Evolutionary conservation across 176 grass and related monocot species (phyloP), one percentile per base, ranked within the genome.

Genomic region (Guadua angustifolia): DNA sequence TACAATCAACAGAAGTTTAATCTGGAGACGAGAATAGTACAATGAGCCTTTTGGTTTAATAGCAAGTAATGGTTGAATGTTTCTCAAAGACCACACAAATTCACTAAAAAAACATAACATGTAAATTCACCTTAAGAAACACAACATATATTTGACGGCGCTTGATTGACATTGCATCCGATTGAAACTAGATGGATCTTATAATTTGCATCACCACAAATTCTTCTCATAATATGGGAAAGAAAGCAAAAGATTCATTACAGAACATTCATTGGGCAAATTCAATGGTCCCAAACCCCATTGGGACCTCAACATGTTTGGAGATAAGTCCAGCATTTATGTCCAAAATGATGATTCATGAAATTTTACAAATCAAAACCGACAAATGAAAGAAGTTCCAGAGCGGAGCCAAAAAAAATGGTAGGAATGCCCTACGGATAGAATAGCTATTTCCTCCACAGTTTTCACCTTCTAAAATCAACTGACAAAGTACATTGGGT

Each of bases 401-500:
- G 32, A 53, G 6, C 4, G n/a, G 47, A 36, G 65, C 49, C 66
- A 73, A 29, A 50, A n/a, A n/a, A 21, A 25, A 71, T 64, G 43
- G 24, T 51, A 56, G 5, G 39, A 75, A 51, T 49, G 4, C 6
- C 70, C 19, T 40, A 33, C 5, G 0, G 36, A 9, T 10, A 22
- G 35, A 22, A 45, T 44, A 36, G 33, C 39, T 47, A 67, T 60
- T 46, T 38, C 53, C 71, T 9, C 61, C 49, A 39, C 9, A 5
- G 0, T 35, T 40, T 46, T 29, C 53, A 67, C 62, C 22, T 4
- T 66, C 64, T 18, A 40, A 70, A 80, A 39, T 95, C 82, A 98
- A 66, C 87, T 66, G 69, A 95, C 75, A 62, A 90, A 93, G 57
- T 98, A 98, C 90, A 98, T 95, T 73, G 95, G 95, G 74, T 98